Evolutionary conservation across 371 early-diverging fungal species (phyloP), one percentile per base, ranked within the genome.

Genomic region (Mortierella sp.): DNA sequence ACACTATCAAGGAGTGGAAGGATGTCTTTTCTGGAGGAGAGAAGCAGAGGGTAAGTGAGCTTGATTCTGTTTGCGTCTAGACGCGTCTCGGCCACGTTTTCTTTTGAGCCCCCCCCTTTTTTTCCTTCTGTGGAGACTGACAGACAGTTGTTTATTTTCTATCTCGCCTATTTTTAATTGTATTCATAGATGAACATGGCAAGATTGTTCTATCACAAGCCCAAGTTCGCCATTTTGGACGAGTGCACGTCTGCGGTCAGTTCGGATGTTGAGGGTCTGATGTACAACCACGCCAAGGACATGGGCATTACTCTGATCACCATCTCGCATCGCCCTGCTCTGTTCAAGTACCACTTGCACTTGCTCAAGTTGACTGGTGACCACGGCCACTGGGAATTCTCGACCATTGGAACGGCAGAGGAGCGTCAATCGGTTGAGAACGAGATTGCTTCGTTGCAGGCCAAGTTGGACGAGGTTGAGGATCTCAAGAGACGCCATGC

Each of bases 11-110:
- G 77, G 97, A 97, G 88, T 97, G 98, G 98, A 96, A 95, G 84
- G 95, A 96, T 89, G 95, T 96, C 16, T 93, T 97, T 51, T 94
- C 96, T 51, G 97, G 97, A 21, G 98, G 98, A 67, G 98, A 97
- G 88, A 97, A 96, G 88, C 97, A 97, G 88, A 90, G 96, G 72
- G 94, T 96, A 89, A 82, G 87, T 80, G 46, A 28, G 8, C 19
- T 13, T 24, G 37, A 21, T 59, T 59, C 14, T 59, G 0, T 21
- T 2, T n/a, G 72, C 46, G n/a, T 10, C 46, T 13, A 59, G n/a
- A 46, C 57, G 54, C 34, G 26, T 81, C 69, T 46, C 28, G 26
- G 21, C 24, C 4, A 71, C 6, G 48, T 74, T 40, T 37, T 43
- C 48, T 37, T 37, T 48, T 24, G n/a, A 40, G 43, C 43, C 43